phyloP scores from a whole-genome alignment of 2,329 filamentous ascomycete species.

The Beauveria varroae region DNA sequence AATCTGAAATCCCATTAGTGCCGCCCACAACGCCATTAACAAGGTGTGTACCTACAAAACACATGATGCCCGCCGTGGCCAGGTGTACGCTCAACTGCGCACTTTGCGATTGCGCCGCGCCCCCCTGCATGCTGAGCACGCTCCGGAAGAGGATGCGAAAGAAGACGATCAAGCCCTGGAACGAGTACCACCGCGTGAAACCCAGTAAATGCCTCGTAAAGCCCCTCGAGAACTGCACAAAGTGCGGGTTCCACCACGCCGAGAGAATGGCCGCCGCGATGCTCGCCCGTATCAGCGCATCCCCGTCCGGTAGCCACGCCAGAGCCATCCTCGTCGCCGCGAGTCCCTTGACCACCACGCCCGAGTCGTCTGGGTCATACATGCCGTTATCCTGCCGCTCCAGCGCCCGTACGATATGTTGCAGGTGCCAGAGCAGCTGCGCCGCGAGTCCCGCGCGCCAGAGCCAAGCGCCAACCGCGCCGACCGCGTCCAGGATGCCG shows the following conservation, averaged over 20 bases:
- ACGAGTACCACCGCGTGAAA: slow-evolving; percentile 56
- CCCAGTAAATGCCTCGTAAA: slow-evolving; percentile 53
- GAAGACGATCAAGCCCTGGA: slow-evolving; percentile 53
- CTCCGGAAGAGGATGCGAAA: slow-evolving; percentile 45
- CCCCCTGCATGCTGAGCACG: slow-evolving; percentile 32
- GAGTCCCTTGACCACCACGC: slow-evolving; percentile 13
- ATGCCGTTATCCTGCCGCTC: slow-evolving; percentile 22
- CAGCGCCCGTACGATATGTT: slow-evolving; percentile 20
- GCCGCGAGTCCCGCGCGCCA: slow-evolving; percentile 42
- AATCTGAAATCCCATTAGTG: slow-evolving; percentile 27
- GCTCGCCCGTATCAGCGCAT: slow-evolving; percentile 37
- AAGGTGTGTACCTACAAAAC: slow-evolving; percentile 38
- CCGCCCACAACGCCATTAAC: neutral
- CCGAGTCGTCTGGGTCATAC: slow-evolving; percentile 26
- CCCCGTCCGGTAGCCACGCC: slow-evolving; percentile 31
- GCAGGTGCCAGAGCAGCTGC: slow-evolving; percentile 46
- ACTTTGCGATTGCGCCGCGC: slow-evolving; percentile 29
- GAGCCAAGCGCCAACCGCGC: slow-evolving; percentile 34
- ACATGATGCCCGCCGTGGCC: slow-evolving; percentile 44
- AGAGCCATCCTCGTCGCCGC: slow-evolving; percentile 14
- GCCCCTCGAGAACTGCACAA: slow-evolving; percentile 52
- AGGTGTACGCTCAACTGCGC: slow-evolving; percentile 46
- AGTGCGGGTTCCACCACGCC: slow-evolving; percentile 62
- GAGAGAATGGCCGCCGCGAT: slow-evolving; percentile 43
- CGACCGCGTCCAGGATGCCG: slow-evolving; percentile 35